Evolutionary conservation across 2,329 filamentous ascomycete species (phyloP).

Genomic region (Pseudogymnoascus sp.): DNA sequence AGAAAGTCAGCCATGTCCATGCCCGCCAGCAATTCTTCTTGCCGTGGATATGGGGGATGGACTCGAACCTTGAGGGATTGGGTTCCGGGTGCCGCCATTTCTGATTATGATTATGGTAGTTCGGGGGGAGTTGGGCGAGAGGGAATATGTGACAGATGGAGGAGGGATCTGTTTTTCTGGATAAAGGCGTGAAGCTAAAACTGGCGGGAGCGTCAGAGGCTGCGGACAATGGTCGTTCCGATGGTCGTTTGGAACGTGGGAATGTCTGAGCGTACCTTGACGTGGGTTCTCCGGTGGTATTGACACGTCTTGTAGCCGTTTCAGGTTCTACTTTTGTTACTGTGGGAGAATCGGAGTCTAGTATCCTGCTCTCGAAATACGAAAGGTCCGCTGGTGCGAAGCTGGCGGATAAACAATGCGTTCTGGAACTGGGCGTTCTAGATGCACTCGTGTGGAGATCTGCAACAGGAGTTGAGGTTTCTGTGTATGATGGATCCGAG

Average conservation of each 20-base stretch:
- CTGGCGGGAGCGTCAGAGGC: background rate
- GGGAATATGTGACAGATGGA: background rate
- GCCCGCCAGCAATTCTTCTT: constrained; percentile 9
- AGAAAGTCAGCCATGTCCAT: constrained; percentile 14
- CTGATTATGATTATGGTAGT: constrained; percentile 26
- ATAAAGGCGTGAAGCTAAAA: background rate
- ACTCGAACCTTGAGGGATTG: constrained; percentile 78
- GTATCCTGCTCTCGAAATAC: background rate
- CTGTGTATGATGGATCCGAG: background rate
- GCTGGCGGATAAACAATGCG: background rate
- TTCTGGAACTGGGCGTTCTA: background rate
- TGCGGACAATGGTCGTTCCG: background rate
- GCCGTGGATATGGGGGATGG: constrained; percentile 11
- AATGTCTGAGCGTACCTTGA: background rate
- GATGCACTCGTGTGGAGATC: background rate
- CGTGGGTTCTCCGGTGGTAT: background rate
- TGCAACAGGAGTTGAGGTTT: background rate
- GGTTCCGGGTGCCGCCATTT: constrained; percentile 71
- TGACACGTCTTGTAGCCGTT: background rate
- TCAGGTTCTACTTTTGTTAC: constrained; percentile 1
- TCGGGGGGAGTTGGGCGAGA: background rate
- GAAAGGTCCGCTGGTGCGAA: background rate
- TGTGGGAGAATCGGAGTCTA: background rate
- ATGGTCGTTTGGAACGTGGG: background rate
- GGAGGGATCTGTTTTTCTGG: background rate